Conservation (phyloP, 495 filamentous ascomycete species). For the Venustampulla echinocandica region DNA sequence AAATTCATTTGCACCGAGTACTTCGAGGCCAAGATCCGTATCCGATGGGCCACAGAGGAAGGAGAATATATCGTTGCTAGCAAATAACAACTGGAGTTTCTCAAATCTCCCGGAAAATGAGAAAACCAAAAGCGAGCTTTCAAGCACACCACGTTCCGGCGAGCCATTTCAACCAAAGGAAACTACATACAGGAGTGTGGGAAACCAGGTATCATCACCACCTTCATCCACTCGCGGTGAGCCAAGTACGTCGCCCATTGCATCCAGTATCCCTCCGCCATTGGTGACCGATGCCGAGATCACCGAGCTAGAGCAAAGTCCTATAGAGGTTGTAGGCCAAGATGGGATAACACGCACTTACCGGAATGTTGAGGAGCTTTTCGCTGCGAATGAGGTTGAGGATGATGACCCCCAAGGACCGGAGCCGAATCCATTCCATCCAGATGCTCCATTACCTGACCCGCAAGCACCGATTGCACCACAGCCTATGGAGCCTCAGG, state of each 20-base stretch:
- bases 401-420: conserved; percentile 6
- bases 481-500: conserved; percentile 12
- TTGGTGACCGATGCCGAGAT: neutral
- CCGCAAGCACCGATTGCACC: conserved; percentile 6
- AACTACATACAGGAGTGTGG: conserved; percentile 20
- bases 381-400: conserved; percentile 4
- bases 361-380: conserved; percentile 13
- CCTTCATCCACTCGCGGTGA: too few species aligned
- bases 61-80: conserved; percentile 30
- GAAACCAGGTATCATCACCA: conserved; percentile 8
- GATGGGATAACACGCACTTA: conserved; percentile 15
- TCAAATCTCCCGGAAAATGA: conserved; percentile 13
- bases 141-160: too few species aligned
- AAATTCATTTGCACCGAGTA: conserved; percentile 5
- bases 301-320: conserved; percentile 18
- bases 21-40: conserved; percentile 28
- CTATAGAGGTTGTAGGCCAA: conserved; percentile 15
- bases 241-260: neutral
- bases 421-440: conserved; percentile 10
- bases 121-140: neutral
- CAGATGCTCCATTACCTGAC: conserved; percentile 11
- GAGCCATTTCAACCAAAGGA: conserved; percentile 34
- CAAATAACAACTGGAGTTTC: conserved; percentile 42
- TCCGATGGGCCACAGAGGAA: conserved; percentile 37
- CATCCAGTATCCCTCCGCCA: neutral